phyloP scores from a whole-genome alignment of 768 basidiomycete species.

The Lactarius sp. region DNA sequence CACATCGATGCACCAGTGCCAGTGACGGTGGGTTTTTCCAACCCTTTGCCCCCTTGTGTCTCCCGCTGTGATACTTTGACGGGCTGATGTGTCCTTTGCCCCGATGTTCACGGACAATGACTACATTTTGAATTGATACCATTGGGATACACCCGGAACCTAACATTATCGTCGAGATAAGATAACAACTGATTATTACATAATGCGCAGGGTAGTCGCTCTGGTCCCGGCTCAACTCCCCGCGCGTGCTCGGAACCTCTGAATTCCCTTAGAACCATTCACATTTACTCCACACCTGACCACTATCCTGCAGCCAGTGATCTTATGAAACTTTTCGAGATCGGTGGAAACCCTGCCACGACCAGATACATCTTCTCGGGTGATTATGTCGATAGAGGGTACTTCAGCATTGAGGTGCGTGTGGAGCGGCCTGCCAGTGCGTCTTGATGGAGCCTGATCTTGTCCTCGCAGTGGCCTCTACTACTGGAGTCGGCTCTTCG shows the following conservation, averaged over 20 bases:
- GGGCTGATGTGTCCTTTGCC: constrained; percentile 31
- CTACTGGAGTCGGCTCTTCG: too few relatives aligned
- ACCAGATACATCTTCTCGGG: constrained; percentile 72
- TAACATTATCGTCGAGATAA: too few relatives aligned
- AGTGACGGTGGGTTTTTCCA: constrained; percentile 51
- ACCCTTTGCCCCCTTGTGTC: constrained; percentile 19
- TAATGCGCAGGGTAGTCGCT: too few relatives aligned
- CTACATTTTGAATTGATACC: constrained; percentile 44
- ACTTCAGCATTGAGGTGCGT: constrained; percentile 67
- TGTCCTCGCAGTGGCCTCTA: not conserved
- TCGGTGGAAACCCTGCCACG: constrained; percentile 68
- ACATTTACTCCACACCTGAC: constrained; percentile 11
- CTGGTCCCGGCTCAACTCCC: too few relatives aligned
- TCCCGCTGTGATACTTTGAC: constrained; percentile 21
- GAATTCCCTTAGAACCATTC: too few relatives aligned
- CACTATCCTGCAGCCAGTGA: constrained; percentile 41
- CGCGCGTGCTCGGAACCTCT: too few relatives aligned
- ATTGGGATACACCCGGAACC: too few relatives aligned
- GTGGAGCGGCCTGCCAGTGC: not conserved
- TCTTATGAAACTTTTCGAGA: constrained; percentile 75
- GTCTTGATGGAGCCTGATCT: constrained; percentile 18
- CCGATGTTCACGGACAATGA: constrained; percentile 98
- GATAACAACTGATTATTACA: too few relatives aligned
- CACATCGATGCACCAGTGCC: constrained; percentile 97
- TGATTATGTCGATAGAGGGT: constrained; percentile 72